Evolutionary conservation across 1,139 yeast species (phyloP), one percentile per base, ranked within the genome.

Genomic region (Entelexis sorbosivorans): DNA sequence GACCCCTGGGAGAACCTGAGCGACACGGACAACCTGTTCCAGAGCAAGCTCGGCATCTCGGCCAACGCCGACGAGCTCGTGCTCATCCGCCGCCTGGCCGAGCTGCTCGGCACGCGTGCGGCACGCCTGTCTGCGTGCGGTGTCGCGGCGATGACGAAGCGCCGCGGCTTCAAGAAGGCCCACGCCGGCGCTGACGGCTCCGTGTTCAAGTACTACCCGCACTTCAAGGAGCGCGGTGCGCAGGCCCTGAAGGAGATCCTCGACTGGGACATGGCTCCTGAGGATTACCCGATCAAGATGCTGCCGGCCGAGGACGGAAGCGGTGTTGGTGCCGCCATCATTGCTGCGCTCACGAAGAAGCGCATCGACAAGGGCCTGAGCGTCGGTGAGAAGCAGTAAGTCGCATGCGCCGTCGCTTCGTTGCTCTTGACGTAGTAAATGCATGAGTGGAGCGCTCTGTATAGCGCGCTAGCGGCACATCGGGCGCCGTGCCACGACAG

Each of bases 171-270:
- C 72, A 71, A 73, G 54, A 71, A 77, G 42, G 94, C 87, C 56
- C 91, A 88, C 64, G 85, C 89, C 68, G 98, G 97, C 52, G 95
- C 96, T 56, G 98, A 91, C 66, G 98, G 98, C 58, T 87, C 96
- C 14, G 96, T 91, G 45, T 86, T 75, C 74, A 84, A 87, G 76
- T 85, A 77, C 72, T 91, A 91, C 73, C 98, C 98, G 48, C 82
- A 81, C 54, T 91, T 91, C 77, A 79, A 82, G 68, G 82, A 81
- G 65, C 79, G 95, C 66, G 95, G 95, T 39, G 94, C 94, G 49
- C 75, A 77, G 65, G 96, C 87, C 53, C 77, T 91, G 65, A 81
- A 82, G 68, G 97, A 88, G 65, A 85, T 91, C 60, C 86, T 88
- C 66, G 91, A 76, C 60, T 89, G 96, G 96, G 73, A 75, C 39